Evolutionary conservation across 176 grass and related monocot species (phyloP).

Genomic region (Oryza australiensis): DNA sequence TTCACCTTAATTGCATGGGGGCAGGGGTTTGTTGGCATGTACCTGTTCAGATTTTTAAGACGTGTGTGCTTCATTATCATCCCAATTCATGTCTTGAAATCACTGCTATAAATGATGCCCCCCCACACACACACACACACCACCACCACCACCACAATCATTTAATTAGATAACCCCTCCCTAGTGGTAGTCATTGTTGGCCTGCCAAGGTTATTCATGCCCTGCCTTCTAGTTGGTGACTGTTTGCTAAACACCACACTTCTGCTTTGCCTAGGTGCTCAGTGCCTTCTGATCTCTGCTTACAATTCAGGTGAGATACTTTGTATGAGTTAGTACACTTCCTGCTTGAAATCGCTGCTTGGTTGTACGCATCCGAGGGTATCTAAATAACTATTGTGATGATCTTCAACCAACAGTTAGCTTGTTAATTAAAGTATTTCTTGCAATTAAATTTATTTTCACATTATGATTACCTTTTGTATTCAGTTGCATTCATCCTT

Average conservation of each 20-base stretch:
- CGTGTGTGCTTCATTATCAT: background rate
- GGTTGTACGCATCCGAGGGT: too few relatives aligned
- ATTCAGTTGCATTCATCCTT: constrained; percentile 21
- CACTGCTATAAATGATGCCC: background rate
- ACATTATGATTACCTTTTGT: background rate
- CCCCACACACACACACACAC: too few relatives aligned
- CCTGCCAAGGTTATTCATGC: background rate
- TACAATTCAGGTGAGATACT: background rate
- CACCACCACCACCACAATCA: too few relatives aligned
- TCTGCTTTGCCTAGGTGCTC: background rate
- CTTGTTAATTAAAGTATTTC: background rate
- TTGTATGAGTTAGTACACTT: background rate
- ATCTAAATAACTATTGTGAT: too few relatives aligned
- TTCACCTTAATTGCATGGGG: background rate
- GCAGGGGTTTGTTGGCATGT: background rate
- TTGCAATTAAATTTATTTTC: background rate
- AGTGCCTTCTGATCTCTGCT: background rate
- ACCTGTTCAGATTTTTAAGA: background rate
- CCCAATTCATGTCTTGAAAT: background rate
- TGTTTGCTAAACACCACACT: background rate
- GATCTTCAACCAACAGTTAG: too few relatives aligned
- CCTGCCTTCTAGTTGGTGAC: background rate
- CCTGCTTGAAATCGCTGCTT: too few relatives aligned
- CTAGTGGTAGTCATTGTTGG: background rate
- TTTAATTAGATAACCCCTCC: too few relatives aligned